Conservation (phyloP, 2,329 filamentous ascomycete species). For the Neonectria faginata region DNA sequence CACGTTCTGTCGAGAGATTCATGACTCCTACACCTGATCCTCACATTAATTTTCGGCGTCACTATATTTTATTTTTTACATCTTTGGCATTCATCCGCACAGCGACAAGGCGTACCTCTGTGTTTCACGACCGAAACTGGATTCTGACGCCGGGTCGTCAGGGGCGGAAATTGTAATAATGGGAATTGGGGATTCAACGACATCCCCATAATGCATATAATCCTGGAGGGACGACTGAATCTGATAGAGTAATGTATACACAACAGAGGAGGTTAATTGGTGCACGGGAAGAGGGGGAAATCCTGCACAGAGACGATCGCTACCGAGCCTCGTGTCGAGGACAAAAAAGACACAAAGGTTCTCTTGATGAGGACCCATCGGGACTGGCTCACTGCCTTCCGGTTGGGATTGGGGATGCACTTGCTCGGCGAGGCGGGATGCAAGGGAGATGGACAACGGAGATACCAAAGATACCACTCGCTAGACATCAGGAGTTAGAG, state of each 20-base stretch:
- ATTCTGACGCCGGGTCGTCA: conserved; percentile 46
- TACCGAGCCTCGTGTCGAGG: conserved; percentile 44
- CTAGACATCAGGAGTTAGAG: conserved; percentile 51
- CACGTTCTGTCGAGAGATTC: conserved; percentile 30
- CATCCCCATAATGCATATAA: conserved; percentile 48
- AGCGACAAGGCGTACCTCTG: conserved; percentile 54
- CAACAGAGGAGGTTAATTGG: conserved; percentile 51
- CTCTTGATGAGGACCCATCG: conserved; percentile 40
- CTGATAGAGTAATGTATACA: conserved; percentile 58
- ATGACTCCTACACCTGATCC: conserved; percentile 46
- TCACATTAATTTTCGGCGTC: conserved; percentile 49
- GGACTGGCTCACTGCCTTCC: conserved; percentile 29
- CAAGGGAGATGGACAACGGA: conserved; percentile 35
- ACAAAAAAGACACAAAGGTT: conserved; percentile 29
- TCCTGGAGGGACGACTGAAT: conserved; percentile 40
- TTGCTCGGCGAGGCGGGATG: conserved; percentile 38
- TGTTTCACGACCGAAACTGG: conserved; percentile 46
- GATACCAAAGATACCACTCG: conserved; percentile 56
- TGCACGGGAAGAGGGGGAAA: conserved; percentile 46
- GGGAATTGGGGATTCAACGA: conserved; percentile 35
- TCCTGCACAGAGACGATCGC: conserved; percentile 51
- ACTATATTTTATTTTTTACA: conserved; percentile 46
- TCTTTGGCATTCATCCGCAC: conserved; percentile 57
- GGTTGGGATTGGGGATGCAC: conserved; percentile 37
- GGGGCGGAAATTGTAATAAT: conserved; percentile 46